These are phyloP conservation scores for Phylloporus arenicola DNA, from an alignment of 768 basidiomycete genomes.

Conservation along the genomic window DNA sequence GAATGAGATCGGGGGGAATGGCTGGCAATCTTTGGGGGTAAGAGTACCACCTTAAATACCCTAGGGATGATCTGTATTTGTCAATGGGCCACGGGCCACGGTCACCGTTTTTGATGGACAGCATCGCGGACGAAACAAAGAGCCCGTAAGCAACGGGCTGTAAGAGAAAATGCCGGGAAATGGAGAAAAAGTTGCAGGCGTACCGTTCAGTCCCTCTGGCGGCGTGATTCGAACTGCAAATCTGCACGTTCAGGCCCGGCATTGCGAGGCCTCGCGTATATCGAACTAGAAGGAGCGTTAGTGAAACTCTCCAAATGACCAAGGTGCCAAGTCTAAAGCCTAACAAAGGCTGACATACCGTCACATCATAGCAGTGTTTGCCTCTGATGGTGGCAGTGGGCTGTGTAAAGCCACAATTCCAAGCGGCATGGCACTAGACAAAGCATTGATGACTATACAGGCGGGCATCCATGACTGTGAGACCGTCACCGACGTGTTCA, in stretches of 20 bases:
- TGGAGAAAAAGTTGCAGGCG: not conserved
- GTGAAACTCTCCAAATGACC: too few species aligned
- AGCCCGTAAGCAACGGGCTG: not conserved
- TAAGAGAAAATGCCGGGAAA: not conserved
- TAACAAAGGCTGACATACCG: too few species aligned
- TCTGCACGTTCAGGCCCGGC: not conserved
- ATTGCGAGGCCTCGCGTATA: not conserved
- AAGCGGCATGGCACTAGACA: too few species aligned
- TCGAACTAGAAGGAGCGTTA: not conserved
- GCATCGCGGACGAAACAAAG: not conserved
- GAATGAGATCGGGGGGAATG: not conserved
- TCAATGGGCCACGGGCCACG: not conserved
- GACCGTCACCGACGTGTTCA: not conserved
- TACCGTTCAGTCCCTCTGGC: not conserved
- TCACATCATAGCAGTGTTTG: too few species aligned
- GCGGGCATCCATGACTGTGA: not conserved
- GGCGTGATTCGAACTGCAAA: not conserved
- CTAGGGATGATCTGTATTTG: not conserved
- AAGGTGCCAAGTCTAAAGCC: too few species aligned
- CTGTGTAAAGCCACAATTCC: too few species aligned
- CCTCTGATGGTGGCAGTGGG: too few species aligned
- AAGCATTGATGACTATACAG: too few species aligned
- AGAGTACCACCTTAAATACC: constrained; percentile 9
- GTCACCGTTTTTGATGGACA: not conserved
- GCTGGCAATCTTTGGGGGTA: not conserved